phyloP scores from a whole-genome alignment of 495 filamentous ascomycete species.

The Lindgomyces ingoldianus region DNA sequence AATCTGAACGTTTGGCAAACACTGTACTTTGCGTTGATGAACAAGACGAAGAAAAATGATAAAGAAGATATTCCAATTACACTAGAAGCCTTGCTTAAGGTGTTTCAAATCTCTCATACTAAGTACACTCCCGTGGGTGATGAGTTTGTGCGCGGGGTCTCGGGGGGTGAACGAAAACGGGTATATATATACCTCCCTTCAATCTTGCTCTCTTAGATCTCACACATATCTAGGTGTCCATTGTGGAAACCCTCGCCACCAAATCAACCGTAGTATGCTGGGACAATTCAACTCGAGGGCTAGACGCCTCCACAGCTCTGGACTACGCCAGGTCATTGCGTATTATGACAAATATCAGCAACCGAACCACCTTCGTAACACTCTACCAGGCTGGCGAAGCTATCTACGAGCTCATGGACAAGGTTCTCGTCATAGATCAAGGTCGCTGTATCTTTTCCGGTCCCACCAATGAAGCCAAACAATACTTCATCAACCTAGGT shows the following conservation, averaged over 20 bases:
- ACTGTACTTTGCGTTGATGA: constrained; percentile 77
- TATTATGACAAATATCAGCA: constrained; percentile 80
- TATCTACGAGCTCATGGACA: constrained; percentile 81
- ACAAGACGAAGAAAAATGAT: constrained; percentile 77
- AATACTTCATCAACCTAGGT: constrained; percentile 70
- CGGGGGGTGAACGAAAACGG: constrained; percentile 67
- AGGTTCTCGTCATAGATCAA: constrained; percentile 67
- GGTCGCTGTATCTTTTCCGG: constrained; percentile 68
- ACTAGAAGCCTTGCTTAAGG: constrained; percentile 62
- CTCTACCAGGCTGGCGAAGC: constrained; percentile 82
- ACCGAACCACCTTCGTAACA: constrained; percentile 79
- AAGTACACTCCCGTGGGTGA: constrained; percentile 83
- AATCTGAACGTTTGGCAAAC: constrained; percentile 79
- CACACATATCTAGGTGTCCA: constrained; percentile 56
- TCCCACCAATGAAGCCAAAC: constrained; percentile 60
- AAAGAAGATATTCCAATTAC: constrained; percentile 67
- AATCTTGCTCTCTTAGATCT: constrained; percentile 4
- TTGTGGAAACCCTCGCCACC: constrained; percentile 67
- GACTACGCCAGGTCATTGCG: constrained; percentile 77
- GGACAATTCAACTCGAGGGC: constrained; percentile 78
- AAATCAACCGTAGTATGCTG: constrained; percentile 66
- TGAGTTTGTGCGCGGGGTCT: constrained; percentile 74
- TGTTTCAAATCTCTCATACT: constrained; percentile 81
- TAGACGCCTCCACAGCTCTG: constrained; percentile 77
- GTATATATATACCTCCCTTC: constrained; percentile 3